Evolutionary conservation across 306 rosid genomes (phyloP).

Genomic region (Arachis hypogaea): DNA sequence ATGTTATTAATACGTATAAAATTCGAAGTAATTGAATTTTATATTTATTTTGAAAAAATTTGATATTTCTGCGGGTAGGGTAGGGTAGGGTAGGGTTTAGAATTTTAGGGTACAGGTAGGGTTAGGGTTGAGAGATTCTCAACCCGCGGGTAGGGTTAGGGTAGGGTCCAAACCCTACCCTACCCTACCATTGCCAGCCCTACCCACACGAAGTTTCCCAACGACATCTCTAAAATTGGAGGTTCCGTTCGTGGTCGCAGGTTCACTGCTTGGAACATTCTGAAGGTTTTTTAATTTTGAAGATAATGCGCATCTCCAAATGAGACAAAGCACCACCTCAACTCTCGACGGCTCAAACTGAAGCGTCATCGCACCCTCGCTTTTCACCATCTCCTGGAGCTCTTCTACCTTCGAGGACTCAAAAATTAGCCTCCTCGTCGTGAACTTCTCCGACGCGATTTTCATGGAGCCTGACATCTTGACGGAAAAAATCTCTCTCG

Average conservation of each 20-base stretch:
- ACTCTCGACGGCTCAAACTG: slow-evolving; percentile 40
- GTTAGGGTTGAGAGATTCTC: no score
- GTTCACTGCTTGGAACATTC: slow-evolving; percentile 55
- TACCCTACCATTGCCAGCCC: no score
- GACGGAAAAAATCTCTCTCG: slow-evolving; percentile 41
- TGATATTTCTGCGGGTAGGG: no score
- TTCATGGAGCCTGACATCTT: slow-evolving; percentile 34
- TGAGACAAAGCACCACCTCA: slow-evolving; percentile 47
- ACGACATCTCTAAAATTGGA: slow-evolving; percentile 17
- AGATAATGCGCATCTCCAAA: slow-evolving; percentile 49
- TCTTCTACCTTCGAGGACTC: slow-evolving; percentile 37
- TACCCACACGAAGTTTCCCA: slow-evolving; percentile 50
- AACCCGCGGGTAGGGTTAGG: no score
- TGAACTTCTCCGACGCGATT: slow-evolving; percentile 29
- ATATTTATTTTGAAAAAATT: no score
- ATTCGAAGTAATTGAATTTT: no score
- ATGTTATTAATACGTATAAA: no score
- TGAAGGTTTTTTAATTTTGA: slow-evolving; percentile 25
- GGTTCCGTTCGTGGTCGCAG: slow-evolving; percentile 51
- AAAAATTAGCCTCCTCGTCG: slow-evolving; percentile 45
- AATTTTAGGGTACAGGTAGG: no score
- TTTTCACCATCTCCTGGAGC: slow-evolving; percentile 33
- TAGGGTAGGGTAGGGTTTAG: no score
- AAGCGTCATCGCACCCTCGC: neutral
- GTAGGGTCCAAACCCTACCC: no score